Conservation (phyloP, 164 flowering plant genomes). For the Cinnamomum chago region DNA sequence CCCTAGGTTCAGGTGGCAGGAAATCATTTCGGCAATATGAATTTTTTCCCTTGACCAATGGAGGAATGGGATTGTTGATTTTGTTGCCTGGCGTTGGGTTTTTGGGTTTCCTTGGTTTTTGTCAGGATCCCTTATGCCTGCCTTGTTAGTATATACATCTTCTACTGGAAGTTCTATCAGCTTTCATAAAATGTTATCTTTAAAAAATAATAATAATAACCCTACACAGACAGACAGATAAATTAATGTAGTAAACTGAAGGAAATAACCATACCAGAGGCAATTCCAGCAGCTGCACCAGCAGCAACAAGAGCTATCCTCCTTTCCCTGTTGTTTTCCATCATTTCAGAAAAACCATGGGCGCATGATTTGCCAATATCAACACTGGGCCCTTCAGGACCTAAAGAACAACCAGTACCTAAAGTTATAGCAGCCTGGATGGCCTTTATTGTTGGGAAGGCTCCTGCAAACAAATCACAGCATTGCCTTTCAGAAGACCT, state of each 20-base stretch:
- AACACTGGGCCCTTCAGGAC: constrained; percentile 99
- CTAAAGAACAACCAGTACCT: constrained; percentile 98
- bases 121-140: no score
- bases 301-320: constrained; percentile 95
- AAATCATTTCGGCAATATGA: no score
- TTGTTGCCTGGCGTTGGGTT: no score
- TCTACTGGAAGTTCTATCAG: no score
- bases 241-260: background rate
- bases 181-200: no score
- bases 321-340: constrained; percentile 96
- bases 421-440: constrained; percentile 95
- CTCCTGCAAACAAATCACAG: constrained; percentile 68
- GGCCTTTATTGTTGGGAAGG: constrained; percentile 86
- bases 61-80: no score
- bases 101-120: no score
- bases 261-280: constrained; percentile 61
- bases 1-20: no score
- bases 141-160: no score
- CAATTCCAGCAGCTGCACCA: constrained; percentile 98
- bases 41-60: no score
- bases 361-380: constrained; percentile 99
- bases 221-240: no score
- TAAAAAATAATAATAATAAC: no score
- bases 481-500: constrained; percentile 65
- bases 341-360: constrained; percentile 75